A percentile compares a stretch with the other conserved stretches of the same genome.
Evolutionary conservation across 2,329 filamentous ascomycete species (phyloP).

Genomic region (Triangularia verruculosa): DNA sequence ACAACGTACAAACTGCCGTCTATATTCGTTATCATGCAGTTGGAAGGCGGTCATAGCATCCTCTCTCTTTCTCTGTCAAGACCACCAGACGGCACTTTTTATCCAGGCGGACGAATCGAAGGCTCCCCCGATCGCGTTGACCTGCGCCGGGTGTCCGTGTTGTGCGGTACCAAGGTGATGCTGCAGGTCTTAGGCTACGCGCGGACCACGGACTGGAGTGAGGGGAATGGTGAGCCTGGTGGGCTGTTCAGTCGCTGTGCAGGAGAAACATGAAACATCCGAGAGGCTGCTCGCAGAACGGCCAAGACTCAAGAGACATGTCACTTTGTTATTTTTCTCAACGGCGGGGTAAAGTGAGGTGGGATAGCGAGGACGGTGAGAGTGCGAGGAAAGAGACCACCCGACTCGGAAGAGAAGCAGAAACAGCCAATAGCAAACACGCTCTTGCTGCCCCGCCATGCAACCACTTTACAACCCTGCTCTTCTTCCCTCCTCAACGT

Average conservation of each 20-base stretch:
- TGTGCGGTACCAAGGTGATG: conserved; percentile 17
- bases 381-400: neutral
- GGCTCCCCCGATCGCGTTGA: conserved; percentile 7
- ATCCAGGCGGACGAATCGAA: neutral
- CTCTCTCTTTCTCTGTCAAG: neutral
- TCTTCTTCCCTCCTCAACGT: neutral
- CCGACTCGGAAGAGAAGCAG: conserved; percentile 22
- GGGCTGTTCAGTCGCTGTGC: conserved; percentile 6
- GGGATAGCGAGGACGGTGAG: conserved; percentile 9
- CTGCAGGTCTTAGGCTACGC: conserved; percentile 16
- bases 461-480: conserved; percentile 23
- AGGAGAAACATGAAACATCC: conserved; percentile 28
- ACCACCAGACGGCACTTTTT: neutral
- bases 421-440: conserved; percentile 5
- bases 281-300: conserved; percentile 11
- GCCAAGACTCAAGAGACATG: neutral
- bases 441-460: conserved; percentile 16
- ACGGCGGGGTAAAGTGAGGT: conserved; percentile 7
- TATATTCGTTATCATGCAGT: conserved; percentile 14
- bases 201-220: neutral
- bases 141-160: conserved; percentile 13
- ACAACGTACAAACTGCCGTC: neutral
- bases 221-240: conserved; percentile 3
- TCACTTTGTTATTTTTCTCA: neutral
- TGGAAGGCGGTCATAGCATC: conserved; percentile 11